These are phyloP conservation scores for Curvularia lunata DNA, from an alignment of 2,329 filamentous ascomycete species.

Conservation along the genomic window DNA sequence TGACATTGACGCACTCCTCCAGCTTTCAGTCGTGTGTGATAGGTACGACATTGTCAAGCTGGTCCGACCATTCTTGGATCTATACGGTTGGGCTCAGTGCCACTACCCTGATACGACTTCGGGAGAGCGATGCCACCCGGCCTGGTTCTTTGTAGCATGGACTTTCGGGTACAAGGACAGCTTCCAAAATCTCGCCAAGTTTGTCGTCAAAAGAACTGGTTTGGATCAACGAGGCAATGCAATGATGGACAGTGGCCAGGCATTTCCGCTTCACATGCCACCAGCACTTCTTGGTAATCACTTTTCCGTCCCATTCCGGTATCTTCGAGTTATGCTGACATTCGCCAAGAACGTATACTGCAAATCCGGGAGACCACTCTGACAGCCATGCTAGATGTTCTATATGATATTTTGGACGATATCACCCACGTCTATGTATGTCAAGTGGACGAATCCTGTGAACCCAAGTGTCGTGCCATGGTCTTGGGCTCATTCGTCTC, in stretches of 20 bases:
- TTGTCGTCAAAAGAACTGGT: conserved; percentile 12
- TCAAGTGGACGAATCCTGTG: conserved; percentile 10
- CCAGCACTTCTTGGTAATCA: conserved; percentile 13
- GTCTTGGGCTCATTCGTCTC: conserved; percentile 11
- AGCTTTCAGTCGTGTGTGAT: conserved; percentile 39
- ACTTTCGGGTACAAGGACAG: conserved; percentile 26
- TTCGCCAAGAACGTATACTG: conserved; percentile 9
- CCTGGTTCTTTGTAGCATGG: conserved; percentile 25
- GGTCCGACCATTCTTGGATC: conserved; percentile 30
- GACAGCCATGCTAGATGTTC: conserved; percentile 6
- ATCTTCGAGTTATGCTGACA: neutral
- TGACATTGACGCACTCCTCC: conserved; percentile 25
- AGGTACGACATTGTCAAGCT: conserved; percentile 37
- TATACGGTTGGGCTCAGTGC: conserved; percentile 22
- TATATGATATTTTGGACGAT: conserved; percentile 11
- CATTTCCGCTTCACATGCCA: conserved; percentile 14
- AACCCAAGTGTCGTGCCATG: conserved; percentile 10
- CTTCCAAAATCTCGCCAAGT: conserved; percentile 13
- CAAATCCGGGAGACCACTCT: conserved; percentile 11
- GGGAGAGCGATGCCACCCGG: conserved; percentile 6
- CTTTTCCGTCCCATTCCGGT: neutral
- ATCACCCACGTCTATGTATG: conserved; percentile 15
- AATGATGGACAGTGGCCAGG: conserved; percentile 2
- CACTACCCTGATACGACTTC: conserved; percentile 12
- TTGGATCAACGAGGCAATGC: conserved; percentile 6